These are phyloP conservation scores for Syzygium aqueum DNA, from an alignment of 345 rosid genomes.

Conservation along the genomic window DNA sequence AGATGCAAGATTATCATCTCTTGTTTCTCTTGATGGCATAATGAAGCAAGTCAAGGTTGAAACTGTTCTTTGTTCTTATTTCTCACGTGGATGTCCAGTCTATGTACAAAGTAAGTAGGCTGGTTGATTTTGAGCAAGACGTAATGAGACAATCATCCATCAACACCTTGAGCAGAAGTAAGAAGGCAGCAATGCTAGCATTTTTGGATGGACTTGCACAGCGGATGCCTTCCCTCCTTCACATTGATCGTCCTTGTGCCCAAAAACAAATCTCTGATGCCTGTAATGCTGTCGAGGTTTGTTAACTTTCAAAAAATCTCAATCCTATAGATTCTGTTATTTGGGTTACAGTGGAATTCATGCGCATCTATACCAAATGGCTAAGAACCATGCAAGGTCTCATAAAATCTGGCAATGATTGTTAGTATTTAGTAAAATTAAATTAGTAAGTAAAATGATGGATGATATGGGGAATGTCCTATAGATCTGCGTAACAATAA, in stretches of 20 bases:
- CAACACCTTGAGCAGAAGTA: conserved; percentile 56
- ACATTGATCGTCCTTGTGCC: conserved; percentile 91
- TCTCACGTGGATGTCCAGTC: not conserved
- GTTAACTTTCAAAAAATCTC: not conserved
- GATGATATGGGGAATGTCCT: not conserved
- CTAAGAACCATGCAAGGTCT: not conserved
- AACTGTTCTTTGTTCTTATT: not conserved
- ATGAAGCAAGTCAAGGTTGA: conserved; percentile 88
- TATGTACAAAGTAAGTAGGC: not conserved
- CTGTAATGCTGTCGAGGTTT: conserved; percentile 65
- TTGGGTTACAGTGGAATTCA: not conserved
- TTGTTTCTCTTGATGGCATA: conserved; percentile 83
- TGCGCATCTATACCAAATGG: not conserved
- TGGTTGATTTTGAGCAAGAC: conserved; percentile 41
- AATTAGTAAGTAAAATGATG: not conserved
- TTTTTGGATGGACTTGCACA: conserved; percentile 75
- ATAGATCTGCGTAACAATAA: not conserved
- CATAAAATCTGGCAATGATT: not conserved
- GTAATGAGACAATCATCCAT: conserved; percentile 67
- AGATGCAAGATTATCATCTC: conserved; percentile 17
- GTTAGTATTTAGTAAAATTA: not conserved
- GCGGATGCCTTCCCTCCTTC: conserved; percentile 93
- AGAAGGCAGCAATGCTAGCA: conserved; percentile 64
- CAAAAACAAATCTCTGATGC: conserved; percentile 76
- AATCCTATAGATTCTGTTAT: not conserved